Evolutionary conservation across 371 early-diverging fungal genomes (phyloP), one percentile per base, ranked within the genome.

Genomic region (Rhizoclosmatium hyalinum): DNA sequence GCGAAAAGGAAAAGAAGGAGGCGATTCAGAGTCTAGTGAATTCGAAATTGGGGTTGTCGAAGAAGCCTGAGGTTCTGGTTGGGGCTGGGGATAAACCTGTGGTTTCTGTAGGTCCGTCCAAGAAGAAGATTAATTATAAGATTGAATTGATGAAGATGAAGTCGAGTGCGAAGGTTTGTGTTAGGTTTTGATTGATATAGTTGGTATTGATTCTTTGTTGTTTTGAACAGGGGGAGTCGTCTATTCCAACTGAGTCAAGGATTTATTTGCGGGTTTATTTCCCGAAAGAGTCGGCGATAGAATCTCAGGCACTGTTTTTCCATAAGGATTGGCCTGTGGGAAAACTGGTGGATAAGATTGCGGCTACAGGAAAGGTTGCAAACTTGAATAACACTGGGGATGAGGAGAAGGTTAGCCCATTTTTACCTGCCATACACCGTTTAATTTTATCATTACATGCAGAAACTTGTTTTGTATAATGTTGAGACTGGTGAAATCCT

Each of bases 141-240:
- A 56, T 73, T 21, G 73, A 73, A 24, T 55, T 73, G 17, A 73
- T 73, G 63, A 73, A 73, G 65, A 45, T 73, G 73, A 73, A 73
- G 65, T 21, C 4, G 65, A 63, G 50, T 43, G 73, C 73, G 24
- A 63, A 73, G 73, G 73, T 73, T 32, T 21, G 65, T 3, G 8
- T 10, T 54, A 17, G 32, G 24, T n/a, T 45, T 17, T 62, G 61
- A 45, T n/a, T 5, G 19, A 24, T 44, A 47, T 50, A 1, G 45
- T 24, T 41, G 21, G 24, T 17, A 39, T 42, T 55, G 21, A 68
- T 58, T n/a, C 58, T 58, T 17, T 12, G n/a, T n/a, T 53, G 53
- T n/a, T 53, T 55, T 2, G 2, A 41, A 24, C 21, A 73, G 73
- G 73, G 73, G 3, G 73, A 73, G 12, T 8, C 57, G 6, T 63